phyloP scores from a whole-genome alignment of 1,284 basidiomycete genomes.

The Ceraceosorus bombacis region DNA sequence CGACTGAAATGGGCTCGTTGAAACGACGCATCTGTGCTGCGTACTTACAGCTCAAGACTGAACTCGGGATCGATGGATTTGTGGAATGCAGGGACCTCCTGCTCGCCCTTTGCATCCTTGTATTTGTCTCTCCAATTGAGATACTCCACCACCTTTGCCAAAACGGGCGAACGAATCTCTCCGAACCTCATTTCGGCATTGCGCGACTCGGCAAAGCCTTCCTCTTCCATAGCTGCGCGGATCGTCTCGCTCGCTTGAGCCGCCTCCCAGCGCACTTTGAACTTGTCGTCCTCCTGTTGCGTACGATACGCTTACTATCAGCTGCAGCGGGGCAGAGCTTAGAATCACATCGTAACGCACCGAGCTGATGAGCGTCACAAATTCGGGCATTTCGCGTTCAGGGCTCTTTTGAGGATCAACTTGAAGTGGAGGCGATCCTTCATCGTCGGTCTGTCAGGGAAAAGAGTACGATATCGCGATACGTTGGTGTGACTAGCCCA shows the following conservation, averaged over 20 bases:
- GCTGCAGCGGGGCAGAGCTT: too few species aligned
- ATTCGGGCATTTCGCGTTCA: not conserved
- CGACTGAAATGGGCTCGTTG: too few species aligned
- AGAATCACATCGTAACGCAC: not conserved
- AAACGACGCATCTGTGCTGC: too few species aligned
- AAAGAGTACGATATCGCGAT: not conserved
- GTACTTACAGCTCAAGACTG: conserved; percentile 68
- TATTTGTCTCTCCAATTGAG: conserved; percentile 69
- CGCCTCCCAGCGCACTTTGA: not conserved
- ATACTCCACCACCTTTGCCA: conserved; percentile 75
- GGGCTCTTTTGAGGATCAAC: not conserved
- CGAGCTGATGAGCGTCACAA: not conserved
- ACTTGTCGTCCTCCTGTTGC: not conserved
- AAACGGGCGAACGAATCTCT: conserved; percentile 49
- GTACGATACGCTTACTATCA: too few species aligned
- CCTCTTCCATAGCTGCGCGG: not conserved
- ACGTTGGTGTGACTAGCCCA: not conserved
- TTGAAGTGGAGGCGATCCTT: not conserved
- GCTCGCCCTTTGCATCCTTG: conserved; percentile 57
- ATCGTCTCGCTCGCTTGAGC: not conserved
- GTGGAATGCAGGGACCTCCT: conserved; percentile 68
- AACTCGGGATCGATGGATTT: conserved; percentile 72
- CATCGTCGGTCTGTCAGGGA: not conserved
- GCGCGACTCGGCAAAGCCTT: conserved; percentile 12
- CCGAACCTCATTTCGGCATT: not conserved